Evolutionary conservation across 768 basidiomycete genomes (phyloP), one percentile per base, ranked within the genome.

Genomic region (Mrakia gelida): DNA sequence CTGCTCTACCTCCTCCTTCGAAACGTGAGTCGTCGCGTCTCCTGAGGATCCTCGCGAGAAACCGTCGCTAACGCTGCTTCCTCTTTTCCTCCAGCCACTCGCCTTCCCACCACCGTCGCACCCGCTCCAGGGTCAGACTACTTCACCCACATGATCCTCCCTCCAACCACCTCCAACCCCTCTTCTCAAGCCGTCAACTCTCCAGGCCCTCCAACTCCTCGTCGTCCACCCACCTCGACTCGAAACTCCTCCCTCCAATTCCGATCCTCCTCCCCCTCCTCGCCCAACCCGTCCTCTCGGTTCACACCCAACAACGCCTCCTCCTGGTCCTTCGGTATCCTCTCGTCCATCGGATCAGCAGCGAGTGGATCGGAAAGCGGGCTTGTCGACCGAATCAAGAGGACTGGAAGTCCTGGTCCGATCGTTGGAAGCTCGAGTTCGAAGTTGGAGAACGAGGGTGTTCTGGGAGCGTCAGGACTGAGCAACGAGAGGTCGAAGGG

Each of bases 121-220:
- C 67, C 67, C 5, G 10, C 34, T 45, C 77, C 71, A 30, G 54
- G 56, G 1, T 62, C 73, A n/a, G 73, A 73, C 41, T 73, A 49
- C 77, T 73, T 65, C 71, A 73, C 62, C n/a, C 38, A 70, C 21
- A 45, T 70, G 26, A 70, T 70, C 38, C 67, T 70, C 23, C 67
- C 67, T 70, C 67, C 41, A 8, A 41, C 67, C 34, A n/a, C 67
- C 21, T 26, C 32, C 26, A 70, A 41, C 21, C 18, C 67, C 11
- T 38, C 67, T 38, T 70, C 67, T 59, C 41, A 21, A 41, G 18
- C 67, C 4, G 7, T 34, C 67, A 23, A 38, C 34, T 41, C 67
- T 23, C 13, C 67, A 41, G 23, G 34, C 43, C 67, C 18, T 13
- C 34, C 38, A 15, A 70, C 34, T n/a, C 67, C 26, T 70, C 67